Conservation (phyloP, 345 rosid genomes). For the Cochlearia excelsa region DNA sequence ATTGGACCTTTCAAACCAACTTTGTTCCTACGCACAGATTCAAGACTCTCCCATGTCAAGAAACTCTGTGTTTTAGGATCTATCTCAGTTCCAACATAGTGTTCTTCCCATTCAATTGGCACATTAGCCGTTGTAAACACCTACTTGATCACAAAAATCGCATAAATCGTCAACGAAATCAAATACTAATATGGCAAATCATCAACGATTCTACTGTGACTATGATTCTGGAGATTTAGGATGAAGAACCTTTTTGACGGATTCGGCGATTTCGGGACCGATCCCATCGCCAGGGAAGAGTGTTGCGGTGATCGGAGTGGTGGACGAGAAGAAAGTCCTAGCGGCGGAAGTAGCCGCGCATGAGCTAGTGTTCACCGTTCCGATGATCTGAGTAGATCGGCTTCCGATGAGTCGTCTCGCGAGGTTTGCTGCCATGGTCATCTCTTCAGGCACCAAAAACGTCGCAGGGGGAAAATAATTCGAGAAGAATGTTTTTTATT, state of each 20-base stretch:
- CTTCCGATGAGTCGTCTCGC: constrained; percentile 34
- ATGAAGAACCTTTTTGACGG: constrained; percentile 72
- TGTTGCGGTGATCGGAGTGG: constrained; percentile 74
- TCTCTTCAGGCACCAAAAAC: constrained; percentile 32
- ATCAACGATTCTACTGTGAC: neutral
- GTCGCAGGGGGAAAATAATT: constrained; percentile 20
- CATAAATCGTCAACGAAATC: constrained; percentile 3
- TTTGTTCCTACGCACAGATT: constrained; percentile 76
- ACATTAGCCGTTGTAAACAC: constrained; percentile 76
- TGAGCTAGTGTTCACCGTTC: constrained; percentile 34
- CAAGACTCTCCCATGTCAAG: constrained; percentile 95
- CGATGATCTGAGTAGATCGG: constrained; percentile 43
- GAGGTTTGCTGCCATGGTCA: constrained; percentile 39
- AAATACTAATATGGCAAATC: neutral
- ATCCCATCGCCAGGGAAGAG: constrained; percentile 98
- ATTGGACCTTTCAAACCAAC: constrained; percentile 99
- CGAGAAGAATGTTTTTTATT: constrained; percentile 20
- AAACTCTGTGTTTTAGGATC: constrained; percentile 99
- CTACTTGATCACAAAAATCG: constrained; percentile 35
- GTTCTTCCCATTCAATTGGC: constrained; percentile 97
- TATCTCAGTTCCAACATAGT: constrained; percentile 67
- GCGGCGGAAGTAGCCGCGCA: constrained; percentile 30
- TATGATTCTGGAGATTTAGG: neutral
- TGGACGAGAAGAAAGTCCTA: constrained; percentile 55
- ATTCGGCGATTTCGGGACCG: constrained; percentile 98